Evolutionary conservation across 805 yeast species (phyloP).

Genomic region (Candida corydali): DNA sequence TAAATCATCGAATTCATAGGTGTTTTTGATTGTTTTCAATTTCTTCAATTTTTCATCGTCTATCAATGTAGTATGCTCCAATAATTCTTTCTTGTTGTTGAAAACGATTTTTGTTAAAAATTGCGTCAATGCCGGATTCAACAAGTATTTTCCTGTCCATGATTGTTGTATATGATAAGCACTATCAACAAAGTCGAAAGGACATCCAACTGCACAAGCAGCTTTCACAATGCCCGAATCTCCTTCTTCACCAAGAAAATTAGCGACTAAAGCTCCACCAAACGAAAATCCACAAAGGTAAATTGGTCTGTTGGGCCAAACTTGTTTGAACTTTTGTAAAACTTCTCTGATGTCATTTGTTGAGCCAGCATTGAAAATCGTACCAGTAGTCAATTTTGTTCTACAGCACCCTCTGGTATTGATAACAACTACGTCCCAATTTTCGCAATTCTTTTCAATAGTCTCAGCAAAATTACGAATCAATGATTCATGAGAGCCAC

Average conservation of each 20-base stretch:
- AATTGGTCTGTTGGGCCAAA: slow-evolving; percentile 58
- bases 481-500: slow-evolving; percentile 81
- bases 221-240: slow-evolving; percentile 36
- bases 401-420: slow-evolving; percentile 77
- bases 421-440: slow-evolving; percentile 64
- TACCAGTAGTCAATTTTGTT: slow-evolving; percentile 63
- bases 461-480: slow-evolving; percentile 54
- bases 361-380: slow-evolving; percentile 67
- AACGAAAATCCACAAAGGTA: slow-evolving; percentile 77
- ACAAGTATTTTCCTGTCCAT: slow-evolving; percentile 30
- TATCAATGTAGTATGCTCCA: slow-evolving; percentile 19
- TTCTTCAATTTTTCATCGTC: slow-evolving; percentile 17
- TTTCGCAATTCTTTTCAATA: slow-evolving; percentile 25
- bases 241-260: slow-evolving; percentile 67
- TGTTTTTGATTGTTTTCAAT: slow-evolving; percentile 20
- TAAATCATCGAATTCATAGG: slow-evolving; percentile 58
- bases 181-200: slow-evolving; percentile 68
- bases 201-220: slow-evolving; percentile 57
- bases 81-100: slow-evolving; percentile 32
- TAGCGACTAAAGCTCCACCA: slow-evolving; percentile 69
- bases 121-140: slow-evolving; percentile 28
- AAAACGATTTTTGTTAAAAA: slow-evolving; percentile 30
- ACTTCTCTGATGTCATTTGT: slow-evolving; percentile 63
- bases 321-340: slow-evolving; percentile 43
- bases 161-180: slow-evolving; percentile 37